A percentile compares a stretch with the other conserved stretches of the same genome.
Conservation (phyloP, 306 rosid genomes). For the Prinsepia uniflora region DNA sequence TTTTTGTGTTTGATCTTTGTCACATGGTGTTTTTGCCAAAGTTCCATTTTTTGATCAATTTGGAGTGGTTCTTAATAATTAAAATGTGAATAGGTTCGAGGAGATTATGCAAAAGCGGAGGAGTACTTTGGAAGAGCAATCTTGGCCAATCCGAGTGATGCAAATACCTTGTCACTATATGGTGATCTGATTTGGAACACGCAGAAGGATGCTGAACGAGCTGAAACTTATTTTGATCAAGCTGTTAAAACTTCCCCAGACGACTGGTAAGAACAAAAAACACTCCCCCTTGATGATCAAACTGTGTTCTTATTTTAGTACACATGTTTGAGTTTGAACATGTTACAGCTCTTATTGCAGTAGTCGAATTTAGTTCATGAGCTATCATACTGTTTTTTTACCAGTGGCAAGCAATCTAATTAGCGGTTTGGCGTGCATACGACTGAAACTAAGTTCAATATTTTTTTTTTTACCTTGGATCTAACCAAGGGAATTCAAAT, state of each 20-base stretch:
- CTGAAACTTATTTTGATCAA: conserved; percentile 64
- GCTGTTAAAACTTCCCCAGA: conserved; percentile 62
- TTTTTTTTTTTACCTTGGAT: too few species aligned
- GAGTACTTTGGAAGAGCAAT: conserved; percentile 73
- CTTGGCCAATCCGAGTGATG: conserved; percentile 61
- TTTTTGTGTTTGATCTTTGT: neutral
- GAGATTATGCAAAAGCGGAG: conserved; percentile 62
- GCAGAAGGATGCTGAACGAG: conserved; percentile 54
- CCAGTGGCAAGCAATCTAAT: neutral
- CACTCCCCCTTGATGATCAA: neutral
- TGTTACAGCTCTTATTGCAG: neutral
- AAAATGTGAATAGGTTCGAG: conserved; percentile 43
- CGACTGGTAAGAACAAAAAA: conserved; percentile 43
- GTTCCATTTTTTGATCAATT: neutral
- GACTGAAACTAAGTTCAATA: neutral
- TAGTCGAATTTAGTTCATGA: neutral
- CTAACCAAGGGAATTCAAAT: too few species aligned
- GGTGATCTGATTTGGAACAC: conserved; percentile 68
- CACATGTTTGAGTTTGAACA: neutral
- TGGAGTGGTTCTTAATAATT: conserved; percentile 1
- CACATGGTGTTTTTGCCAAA: neutral
- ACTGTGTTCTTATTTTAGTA: neutral
- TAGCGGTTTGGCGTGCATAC: neutral
- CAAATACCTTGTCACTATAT: conserved; percentile 44
- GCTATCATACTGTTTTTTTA: neutral